phyloP scores from a whole-genome alignment of 139 green algal species.

The Pleodorina starrii region DNA sequence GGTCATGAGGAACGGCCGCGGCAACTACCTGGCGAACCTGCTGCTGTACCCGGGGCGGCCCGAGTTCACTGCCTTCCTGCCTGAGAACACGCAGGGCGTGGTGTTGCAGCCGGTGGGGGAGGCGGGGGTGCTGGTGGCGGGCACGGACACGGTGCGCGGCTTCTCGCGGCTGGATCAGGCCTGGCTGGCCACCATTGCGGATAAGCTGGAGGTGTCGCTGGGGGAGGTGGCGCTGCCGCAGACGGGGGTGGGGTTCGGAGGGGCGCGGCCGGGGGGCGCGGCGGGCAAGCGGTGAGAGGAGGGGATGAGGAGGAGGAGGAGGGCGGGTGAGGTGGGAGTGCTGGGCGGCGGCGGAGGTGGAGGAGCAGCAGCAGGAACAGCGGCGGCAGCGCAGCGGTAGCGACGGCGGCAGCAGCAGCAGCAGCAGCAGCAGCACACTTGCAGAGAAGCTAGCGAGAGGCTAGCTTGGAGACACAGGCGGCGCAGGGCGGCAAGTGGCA shows the following conservation, averaged over 20 bases:
- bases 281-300: not conserved
- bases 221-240: constrained; percentile 56
- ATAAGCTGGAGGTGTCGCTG: constrained; percentile 87
- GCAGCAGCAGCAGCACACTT: too few species aligned
- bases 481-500: too few species aligned
- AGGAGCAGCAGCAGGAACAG: not conserved
- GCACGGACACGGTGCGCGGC: constrained; percentile 80
- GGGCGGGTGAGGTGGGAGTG: too few species aligned
- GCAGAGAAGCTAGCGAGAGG: too few species aligned
- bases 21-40: constrained; percentile 95
- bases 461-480: too few species aligned
- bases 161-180: constrained; percentile 90
- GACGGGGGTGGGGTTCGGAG: constrained; percentile 32
- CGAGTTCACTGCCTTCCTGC: constrained; percentile 86
- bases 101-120: constrained; percentile 83
- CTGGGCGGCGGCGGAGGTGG: not conserved
- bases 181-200: constrained; percentile 42
- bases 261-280: not conserved
- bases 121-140: constrained; percentile 81
- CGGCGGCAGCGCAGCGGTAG: too few species aligned
- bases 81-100: constrained; percentile 79
- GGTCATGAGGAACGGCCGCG: constrained; percentile 69
- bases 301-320: too few species aligned
- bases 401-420: too few species aligned
- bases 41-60: constrained; percentile 87